Percentiles rank a stretch among this genome's conserved stretches.
phyloP scores from a whole-genome alignment of 2,329 filamentous ascomycete species.

The Amylocarpus encephaloides region DNA sequence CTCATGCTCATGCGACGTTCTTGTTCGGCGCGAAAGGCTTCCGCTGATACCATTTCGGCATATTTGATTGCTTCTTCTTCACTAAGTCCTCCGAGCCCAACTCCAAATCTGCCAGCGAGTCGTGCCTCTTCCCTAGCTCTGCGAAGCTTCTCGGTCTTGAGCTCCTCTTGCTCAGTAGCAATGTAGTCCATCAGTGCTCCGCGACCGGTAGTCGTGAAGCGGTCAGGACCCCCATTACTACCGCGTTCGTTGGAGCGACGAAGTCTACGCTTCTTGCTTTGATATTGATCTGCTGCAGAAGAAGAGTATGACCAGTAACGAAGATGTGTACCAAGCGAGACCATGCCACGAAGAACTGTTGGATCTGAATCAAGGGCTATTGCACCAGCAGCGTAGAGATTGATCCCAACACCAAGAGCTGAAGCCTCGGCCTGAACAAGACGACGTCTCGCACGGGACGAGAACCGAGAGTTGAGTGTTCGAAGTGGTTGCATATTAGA shows the following conservation, averaged over 20 bases:
- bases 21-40: slow-evolving; percentile 51
- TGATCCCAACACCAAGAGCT: slow-evolving; percentile 61
- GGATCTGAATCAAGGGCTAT: slow-evolving; percentile 84
- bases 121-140: slow-evolving; percentile 61
- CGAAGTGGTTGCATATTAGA: slow-evolving; percentile 73
- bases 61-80: slow-evolving; percentile 61
- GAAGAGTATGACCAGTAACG: slow-evolving; percentile 94
- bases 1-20: slow-evolving; percentile 41
- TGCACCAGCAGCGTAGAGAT: slow-evolving; percentile 75
- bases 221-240: slow-evolving; percentile 50
- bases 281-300: slow-evolving; percentile 63
- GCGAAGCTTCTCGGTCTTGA: slow-evolving; percentile 65
- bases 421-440: slow-evolving; percentile 61
- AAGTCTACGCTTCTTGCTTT: slow-evolving; percentile 70
- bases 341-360: slow-evolving; percentile 75
- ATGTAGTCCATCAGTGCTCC: slow-evolving; percentile 76
- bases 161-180: slow-evolving; percentile 73
- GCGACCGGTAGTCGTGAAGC: slow-evolving; percentile 56
- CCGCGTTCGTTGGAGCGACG: slow-evolving; percentile 57
- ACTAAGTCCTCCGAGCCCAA: slow-evolving; percentile 63
- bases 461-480: slow-evolving; percentile 80
- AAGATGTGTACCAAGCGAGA: slow-evolving; percentile 79
- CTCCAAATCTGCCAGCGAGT: slow-evolving; percentile 74
- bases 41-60: slow-evolving; percentile 60
- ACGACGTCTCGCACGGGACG: slow-evolving; percentile 73